phyloP scores from a whole-genome alignment of 2,329 filamentous ascomycete genomes.

The Thelonectria rubi region DNA sequence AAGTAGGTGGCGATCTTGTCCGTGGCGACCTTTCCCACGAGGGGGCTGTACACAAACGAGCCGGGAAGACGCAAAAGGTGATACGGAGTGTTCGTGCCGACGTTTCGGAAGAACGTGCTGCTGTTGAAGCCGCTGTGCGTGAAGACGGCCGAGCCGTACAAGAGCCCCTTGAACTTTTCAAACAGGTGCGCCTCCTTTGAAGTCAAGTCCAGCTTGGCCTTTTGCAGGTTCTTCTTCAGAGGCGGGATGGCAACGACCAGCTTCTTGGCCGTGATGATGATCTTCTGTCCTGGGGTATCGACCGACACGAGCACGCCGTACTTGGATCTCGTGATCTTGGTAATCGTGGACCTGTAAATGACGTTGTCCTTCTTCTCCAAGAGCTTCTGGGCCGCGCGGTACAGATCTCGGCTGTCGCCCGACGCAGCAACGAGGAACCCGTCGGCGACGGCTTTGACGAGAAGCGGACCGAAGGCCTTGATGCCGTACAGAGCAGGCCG shows the following conservation, averaged over 20 bases:
- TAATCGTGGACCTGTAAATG: not conserved
- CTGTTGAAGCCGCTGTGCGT: slow-evolving; percentile 4
- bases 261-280: slow-evolving; percentile 27
- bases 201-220: slow-evolving; percentile 21
- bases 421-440: slow-evolving; percentile 11
- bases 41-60: slow-evolving; percentile 1
- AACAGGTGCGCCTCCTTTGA: slow-evolving; percentile 19
- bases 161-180: slow-evolving; percentile 24
- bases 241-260: slow-evolving; percentile 33
- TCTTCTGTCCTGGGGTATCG: slow-evolving; percentile 1
- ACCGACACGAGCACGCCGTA: not conserved
- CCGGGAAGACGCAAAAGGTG: slow-evolving; percentile 25
- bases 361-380: not conserved
- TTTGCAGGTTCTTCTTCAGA: slow-evolving; percentile 20
- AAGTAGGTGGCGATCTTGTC: slow-evolving; percentile 18
- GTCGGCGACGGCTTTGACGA: not conserved
- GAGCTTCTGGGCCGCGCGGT: not conserved
- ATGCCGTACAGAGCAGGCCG: slow-evolving; percentile 12
- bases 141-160: slow-evolving; percentile 28
- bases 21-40: not conserved
- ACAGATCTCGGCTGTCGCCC: slow-evolving; percentile 13
- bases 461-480: slow-evolving; percentile 1
- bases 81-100: slow-evolving; percentile 22
- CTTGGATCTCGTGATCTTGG: slow-evolving; percentile 3
- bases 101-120: slow-evolving; percentile 7